Conservation (phyloP, 768 basidiomycete species). For the Lentinula sp. region DNA sequence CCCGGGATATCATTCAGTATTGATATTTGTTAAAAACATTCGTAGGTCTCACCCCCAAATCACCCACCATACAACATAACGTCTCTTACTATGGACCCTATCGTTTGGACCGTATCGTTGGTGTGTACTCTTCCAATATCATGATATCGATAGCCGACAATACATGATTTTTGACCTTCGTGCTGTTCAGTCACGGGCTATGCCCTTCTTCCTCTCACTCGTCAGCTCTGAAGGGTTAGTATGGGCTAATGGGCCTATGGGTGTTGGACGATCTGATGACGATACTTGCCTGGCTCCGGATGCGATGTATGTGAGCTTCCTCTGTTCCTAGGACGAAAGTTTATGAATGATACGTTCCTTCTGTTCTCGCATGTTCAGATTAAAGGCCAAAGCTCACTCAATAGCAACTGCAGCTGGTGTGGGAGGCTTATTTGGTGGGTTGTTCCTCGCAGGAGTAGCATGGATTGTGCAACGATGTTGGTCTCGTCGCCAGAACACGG, state of each 20-base stretch:
- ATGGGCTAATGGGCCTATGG: constrained; percentile 48
- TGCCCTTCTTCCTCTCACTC: constrained; percentile 44
- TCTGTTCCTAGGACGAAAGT: neutral
- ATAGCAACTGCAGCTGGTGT: constrained; percentile 15
- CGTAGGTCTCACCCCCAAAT: constrained; percentile 40
- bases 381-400: constrained; percentile 8
- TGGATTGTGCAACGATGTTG: constrained; percentile 3
- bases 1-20: neutral
- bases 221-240: constrained; percentile 36
- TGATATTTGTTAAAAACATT: neutral
- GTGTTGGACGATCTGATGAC: constrained; percentile 32
- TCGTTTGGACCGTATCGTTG: constrained; percentile 34
- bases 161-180: neutral
- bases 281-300: constrained; percentile 35
- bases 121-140: constrained; percentile 14
- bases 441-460: constrained; percentile 8
- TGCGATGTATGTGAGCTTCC: constrained; percentile 20
- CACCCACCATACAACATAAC: constrained; percentile 50
- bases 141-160: neutral
- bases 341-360: neutral
- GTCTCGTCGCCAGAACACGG: neutral
- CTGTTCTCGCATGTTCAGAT: constrained; percentile 1
- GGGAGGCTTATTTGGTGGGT: constrained; percentile 14
- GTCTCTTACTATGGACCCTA: constrained; percentile 26
- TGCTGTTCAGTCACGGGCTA: constrained; percentile 31